Conservation (phyloP, 306 rosid genomes). For the Coriaria nepalensis region DNA sequence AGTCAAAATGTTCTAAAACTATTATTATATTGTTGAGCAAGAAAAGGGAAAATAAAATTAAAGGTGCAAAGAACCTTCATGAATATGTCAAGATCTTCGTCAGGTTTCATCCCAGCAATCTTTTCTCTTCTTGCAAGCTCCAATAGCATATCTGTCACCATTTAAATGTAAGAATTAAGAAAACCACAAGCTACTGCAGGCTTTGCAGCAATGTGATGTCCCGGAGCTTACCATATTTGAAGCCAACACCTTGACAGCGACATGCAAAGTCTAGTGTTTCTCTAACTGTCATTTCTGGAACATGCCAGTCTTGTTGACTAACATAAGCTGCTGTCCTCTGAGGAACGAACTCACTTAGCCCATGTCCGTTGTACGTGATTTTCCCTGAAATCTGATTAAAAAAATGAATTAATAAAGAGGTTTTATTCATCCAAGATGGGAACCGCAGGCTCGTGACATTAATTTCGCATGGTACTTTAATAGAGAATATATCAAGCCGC, state of each 20-base stretch:
- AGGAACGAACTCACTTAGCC: slow-evolving; percentile 72
- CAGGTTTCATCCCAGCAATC: slow-evolving; percentile 82
- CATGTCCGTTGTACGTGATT: slow-evolving; percentile 75
- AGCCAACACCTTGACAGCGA: slow-evolving; percentile 86
- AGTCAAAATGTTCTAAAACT: background rate
- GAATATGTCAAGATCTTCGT: slow-evolving; percentile 91
- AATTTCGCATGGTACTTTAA: no score
- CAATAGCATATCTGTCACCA: slow-evolving; percentile 65
- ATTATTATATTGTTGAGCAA: background rate
- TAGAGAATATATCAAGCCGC: no score
- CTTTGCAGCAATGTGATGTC: background rate
- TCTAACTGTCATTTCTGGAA: slow-evolving; percentile 87
- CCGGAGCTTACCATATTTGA: slow-evolving; percentile 58
- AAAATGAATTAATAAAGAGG: slow-evolving; percentile 3
- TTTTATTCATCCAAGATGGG: no score
- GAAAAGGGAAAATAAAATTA: slow-evolving; percentile 1
- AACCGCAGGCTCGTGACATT: no score
- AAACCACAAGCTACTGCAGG: slow-evolving; percentile 6
- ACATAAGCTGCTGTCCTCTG: slow-evolving; percentile 90
- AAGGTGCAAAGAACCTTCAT: slow-evolving; percentile 52
- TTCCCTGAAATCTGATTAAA: slow-evolving; percentile 59
- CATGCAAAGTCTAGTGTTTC: slow-evolving; percentile 87
- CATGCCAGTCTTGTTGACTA: slow-evolving; percentile 78
- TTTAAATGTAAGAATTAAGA: slow-evolving; percentile 16
- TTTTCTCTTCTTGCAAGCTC: slow-evolving; percentile 99